Percentiles rank a stretch among this genome's conserved stretches.
phyloP scores from a whole-genome alignment of 2,329 filamentous ascomycete genomes.

The Magnaporthiopsis poae region DNA sequence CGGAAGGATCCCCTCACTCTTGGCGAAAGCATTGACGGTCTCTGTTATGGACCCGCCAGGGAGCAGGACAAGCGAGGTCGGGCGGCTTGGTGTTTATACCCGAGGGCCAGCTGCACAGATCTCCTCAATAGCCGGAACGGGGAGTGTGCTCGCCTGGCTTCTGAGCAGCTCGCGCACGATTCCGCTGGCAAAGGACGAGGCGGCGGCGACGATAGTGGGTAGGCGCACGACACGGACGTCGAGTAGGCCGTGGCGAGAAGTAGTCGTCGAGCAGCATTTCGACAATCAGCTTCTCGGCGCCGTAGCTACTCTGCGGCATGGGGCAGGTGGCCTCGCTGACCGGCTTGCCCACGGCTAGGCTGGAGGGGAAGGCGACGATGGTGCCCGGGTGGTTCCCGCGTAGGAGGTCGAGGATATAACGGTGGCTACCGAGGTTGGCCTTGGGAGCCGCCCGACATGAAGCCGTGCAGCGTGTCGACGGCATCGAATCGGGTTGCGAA shows the following conservation, averaged over 20 bases:
- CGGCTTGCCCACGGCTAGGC: constrained; percentile 27
- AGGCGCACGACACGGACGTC: constrained; percentile 40
- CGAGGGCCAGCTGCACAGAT: constrained; percentile 2
- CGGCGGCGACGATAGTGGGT: constrained; percentile 42
- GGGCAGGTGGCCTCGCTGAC: constrained; percentile 34
- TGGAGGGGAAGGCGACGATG: constrained; percentile 42
- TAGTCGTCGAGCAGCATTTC: constrained; percentile 46
- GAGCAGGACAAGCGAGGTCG: neutral
- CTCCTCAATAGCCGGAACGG: constrained; percentile 15
- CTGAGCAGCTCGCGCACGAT: constrained; percentile 42
- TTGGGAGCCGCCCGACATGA: constrained; percentile 38
- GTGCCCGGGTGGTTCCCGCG: constrained; percentile 34
- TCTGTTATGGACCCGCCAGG: neutral
- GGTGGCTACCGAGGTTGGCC: constrained; percentile 44
- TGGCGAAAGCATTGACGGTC: constrained; percentile 1
- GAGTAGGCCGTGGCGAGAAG: constrained; percentile 39
- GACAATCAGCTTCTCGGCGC: constrained; percentile 44
- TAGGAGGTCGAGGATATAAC: constrained; percentile 38
- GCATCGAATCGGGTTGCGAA: constrained; percentile 28
- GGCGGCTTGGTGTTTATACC: constrained; percentile 1
- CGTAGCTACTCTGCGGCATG: constrained; percentile 44
- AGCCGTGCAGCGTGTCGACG: constrained; percentile 43
- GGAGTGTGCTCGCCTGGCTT: constrained; percentile 36
- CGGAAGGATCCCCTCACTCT: neutral
- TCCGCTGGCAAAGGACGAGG: constrained; percentile 43